Evolutionary conservation across 2,329 filamentous ascomycete species (phyloP).

Genomic region (Chalaropsis thielavioides): DNA sequence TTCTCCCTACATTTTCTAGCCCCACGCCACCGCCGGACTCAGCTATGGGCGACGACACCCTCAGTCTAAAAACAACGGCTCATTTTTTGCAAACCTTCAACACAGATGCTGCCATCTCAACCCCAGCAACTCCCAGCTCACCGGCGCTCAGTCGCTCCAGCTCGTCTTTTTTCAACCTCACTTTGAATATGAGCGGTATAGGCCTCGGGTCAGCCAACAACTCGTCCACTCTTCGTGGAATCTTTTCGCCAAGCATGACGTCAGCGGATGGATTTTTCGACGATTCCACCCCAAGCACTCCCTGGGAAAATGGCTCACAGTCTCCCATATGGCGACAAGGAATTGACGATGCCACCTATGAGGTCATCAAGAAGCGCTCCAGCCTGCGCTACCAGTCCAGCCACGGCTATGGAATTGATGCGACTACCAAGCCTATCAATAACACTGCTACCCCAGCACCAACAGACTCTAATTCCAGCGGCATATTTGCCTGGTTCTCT

Average conservation of each 20-base stretch:
- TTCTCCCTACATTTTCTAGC: slow-evolving; percentile 41
- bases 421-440: neutral
- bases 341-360: slow-evolving; percentile 32
- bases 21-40: slow-evolving; percentile 31
- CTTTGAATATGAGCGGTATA: slow-evolving; percentile 69
- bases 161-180: slow-evolving; percentile 42
- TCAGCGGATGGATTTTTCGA: slow-evolving; percentile 34
- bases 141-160: slow-evolving; percentile 21
- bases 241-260: slow-evolving; percentile 59
- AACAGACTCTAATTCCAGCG: neutral
- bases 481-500: neutral
- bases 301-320: slow-evolving; percentile 65
- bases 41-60: slow-evolving; percentile 23
- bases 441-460: neutral
- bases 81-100: slow-evolving; percentile 14
- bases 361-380: slow-evolving; percentile 30
- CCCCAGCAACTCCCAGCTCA: slow-evolving; percentile 24
- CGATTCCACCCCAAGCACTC: slow-evolving; percentile 40
- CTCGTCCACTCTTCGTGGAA: slow-evolving; percentile 77
- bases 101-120: slow-evolving; percentile 26
- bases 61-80: slow-evolving; percentile 21
- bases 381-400: slow-evolving; percentile 20
- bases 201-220: neutral
- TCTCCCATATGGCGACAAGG: slow-evolving; percentile 41
- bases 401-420: neutral